Evolutionary conservation across 768 basidiomycete species (phyloP), one percentile per base, ranked within the genome.

Genomic region (Suillus weaverae): DNA sequence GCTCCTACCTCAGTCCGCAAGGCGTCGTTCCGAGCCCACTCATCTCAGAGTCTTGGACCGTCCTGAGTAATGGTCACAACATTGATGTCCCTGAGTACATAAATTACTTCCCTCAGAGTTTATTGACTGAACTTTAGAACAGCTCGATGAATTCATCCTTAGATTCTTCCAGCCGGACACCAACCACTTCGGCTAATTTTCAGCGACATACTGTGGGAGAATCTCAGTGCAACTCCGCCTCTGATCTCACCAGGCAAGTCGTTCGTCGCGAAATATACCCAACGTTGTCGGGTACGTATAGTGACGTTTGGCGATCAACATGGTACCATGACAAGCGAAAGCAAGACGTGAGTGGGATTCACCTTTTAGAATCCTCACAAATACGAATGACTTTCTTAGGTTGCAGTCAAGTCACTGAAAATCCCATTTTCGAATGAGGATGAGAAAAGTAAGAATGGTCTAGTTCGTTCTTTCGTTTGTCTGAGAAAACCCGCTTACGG

Each of bases 391-490:
- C 10, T 20, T 33, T n/a, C 11, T 1, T n/a, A 54, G 53, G 53
- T 54, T 35, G 53, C 53, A 11, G 53, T 54, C 53, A 54, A 54
- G 35, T 54, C 53, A n/a, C 33, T 54, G 53, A 54, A 54, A 35
- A 54, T 54, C 1, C 53, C 53, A 54, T 54, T 54, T 11, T 54
- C 3, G 5, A n/a, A 54, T 4, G 53, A 54, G 33, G 33, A 54
- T n/a, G 53, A 54, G 11, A 54, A 54, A 20, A 13, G 33, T 33
- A 33, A 54, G 20, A 33, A 54, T 13, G 7, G 11, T n/a, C 33
- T n/a, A n/a, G 53, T 54, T 11, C 3, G 53, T 35, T 13, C 11
- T 54, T n/a, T 35, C 35, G 11, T 36, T 4, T 4, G 11, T 36
- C 6, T 3, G 3, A 54, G 53, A 54, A 20, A 1, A n/a, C 3